Evolutionary conservation across 148 eudicot genomes (phyloP).

Genomic region (Camellia granthamiana): DNA sequence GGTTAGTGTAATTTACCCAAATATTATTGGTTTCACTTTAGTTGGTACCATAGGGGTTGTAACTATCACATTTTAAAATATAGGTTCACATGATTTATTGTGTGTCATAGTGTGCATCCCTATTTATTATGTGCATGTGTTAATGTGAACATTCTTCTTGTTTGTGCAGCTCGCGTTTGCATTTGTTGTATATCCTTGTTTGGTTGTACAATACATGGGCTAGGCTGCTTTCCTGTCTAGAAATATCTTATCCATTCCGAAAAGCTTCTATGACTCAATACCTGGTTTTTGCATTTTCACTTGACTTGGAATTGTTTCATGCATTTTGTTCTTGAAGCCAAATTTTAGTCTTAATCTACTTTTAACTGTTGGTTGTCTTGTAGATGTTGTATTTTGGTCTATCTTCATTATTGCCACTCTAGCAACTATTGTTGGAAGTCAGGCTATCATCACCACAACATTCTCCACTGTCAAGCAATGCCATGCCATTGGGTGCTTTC

Average conservation of each 20-base stretch:
- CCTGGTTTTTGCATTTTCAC: constrained; percentile 54
- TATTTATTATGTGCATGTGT: neutral
- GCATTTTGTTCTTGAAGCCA: neutral
- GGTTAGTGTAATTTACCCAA: too few relatives aligned
- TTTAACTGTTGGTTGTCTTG: constrained; percentile 22
- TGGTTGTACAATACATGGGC: constrained; percentile 93
- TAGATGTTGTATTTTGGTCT: constrained; percentile 75
- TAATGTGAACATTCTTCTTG: constrained; percentile 13
- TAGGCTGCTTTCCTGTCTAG: constrained; percentile 84
- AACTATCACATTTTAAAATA: too few relatives aligned
- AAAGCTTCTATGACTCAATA: constrained; percentile 73
- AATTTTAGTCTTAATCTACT: constrained; percentile 5
- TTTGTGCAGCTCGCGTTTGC: constrained; percentile 72
- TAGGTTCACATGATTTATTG: neutral
- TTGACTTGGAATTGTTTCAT: neutral
- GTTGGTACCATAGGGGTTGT: too few relatives aligned
- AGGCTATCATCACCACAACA: constrained; percentile 86
- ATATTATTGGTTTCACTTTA: too few relatives aligned
- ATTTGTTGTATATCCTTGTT: constrained; percentile 70
- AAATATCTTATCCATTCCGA: constrained; percentile 44
- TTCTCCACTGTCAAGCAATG: constrained; percentile 91
- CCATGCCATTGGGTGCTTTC: constrained; percentile 89
- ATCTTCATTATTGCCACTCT: constrained; percentile 83
- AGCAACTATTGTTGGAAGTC: constrained; percentile 89
- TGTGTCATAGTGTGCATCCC: neutral